Conservation (phyloP, 2,329 filamentous ascomycete genomes). For the Aureobasidium namibiae region DNA sequence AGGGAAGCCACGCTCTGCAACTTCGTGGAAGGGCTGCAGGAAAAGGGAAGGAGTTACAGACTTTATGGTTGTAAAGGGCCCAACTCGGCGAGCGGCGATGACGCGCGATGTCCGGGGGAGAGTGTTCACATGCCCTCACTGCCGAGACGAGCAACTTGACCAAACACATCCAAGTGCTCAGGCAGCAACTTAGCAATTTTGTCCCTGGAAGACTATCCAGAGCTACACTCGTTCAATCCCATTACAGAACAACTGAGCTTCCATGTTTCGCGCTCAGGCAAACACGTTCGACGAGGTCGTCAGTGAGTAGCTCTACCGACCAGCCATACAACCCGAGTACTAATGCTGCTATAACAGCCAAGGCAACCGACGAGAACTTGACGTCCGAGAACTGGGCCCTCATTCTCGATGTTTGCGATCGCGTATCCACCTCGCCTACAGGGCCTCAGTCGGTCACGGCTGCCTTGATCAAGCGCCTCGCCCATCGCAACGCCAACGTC, state of each 20-base stretch:
- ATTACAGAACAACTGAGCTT: neutral
- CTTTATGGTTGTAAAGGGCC: neutral
- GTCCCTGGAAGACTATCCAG: neutral
- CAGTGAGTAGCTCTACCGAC: constrained; percentile 39
- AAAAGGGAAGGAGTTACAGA: too few relatives aligned
- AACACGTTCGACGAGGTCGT: constrained; percentile 62
- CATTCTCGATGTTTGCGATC: constrained; percentile 44
- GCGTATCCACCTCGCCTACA: constrained; percentile 26
- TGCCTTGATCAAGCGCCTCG: constrained; percentile 83
- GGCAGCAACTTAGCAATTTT: neutral
- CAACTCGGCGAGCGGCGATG: neutral
- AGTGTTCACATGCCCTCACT: neutral
- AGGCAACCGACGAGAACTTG: constrained; percentile 95
- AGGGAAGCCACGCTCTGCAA: too few relatives aligned
- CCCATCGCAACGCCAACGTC: constrained; percentile 90
- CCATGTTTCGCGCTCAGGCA: constrained; percentile 38
- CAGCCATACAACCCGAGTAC: neutral
- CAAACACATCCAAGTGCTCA: neutral
- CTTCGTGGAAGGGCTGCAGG: too few relatives aligned
- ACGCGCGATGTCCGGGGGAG: neutral
- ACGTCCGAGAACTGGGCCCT: constrained; percentile 74
- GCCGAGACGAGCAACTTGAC: neutral
- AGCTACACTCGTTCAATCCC: neutral
- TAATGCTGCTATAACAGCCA: constrained; percentile 40
- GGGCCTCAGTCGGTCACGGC: constrained; percentile 53